Base-by-base conservation (phyloP, 2,329 filamentous ascomycete species). In the Penicillium sp. region DNA sequence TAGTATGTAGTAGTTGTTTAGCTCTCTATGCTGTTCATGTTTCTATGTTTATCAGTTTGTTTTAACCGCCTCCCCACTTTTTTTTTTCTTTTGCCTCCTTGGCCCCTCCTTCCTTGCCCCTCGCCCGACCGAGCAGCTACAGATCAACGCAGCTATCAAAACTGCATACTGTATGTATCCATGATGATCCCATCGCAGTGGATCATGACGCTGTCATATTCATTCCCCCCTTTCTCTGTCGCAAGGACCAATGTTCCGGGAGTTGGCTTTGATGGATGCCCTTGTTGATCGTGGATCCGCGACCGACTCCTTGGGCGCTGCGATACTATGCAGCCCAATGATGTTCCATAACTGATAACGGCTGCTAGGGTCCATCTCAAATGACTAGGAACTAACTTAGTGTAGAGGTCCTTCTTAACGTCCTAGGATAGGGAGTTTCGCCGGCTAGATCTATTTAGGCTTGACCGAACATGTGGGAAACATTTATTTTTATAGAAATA, bases 141-240 rank as follows among this genome's bases (percentile, higher is more conserved):
- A 3, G 26, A 50, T 50, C 42, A 54, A 37, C 47, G 28, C 7
- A 30, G 28, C 12, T 37, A 37, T 37, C 35, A 15, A 37, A 5
- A 33, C 30, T 37, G 13, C 12, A 37, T 28, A 19, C 38, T 26
- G 56, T 15, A 30, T 28, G 44, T 17, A 9, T 19, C 28, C 17
- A 50, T 2, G 50, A 56, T 57, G 60, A 60, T 58, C 58, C 37
- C 60, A 60, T 61, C 44, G 10, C 35, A 24, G 60, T 65, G 58
- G 63, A 56, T 42, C 60, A 65, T 54, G 10, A 50, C 51, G 60
- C 57, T 62, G 60, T 60, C 60, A 61, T 33, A 47, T 50, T 22
- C 22, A 9, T 17, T 35, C n/a, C 47, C 56, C 42, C 40, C 19
- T 51, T 13, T 42, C 35, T 33, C 17, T 28, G 24, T 33, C 49